phyloP scores from a whole-genome alignment of 352 stramenopile genomes.

The Phytophthora pistaciae region DNA sequence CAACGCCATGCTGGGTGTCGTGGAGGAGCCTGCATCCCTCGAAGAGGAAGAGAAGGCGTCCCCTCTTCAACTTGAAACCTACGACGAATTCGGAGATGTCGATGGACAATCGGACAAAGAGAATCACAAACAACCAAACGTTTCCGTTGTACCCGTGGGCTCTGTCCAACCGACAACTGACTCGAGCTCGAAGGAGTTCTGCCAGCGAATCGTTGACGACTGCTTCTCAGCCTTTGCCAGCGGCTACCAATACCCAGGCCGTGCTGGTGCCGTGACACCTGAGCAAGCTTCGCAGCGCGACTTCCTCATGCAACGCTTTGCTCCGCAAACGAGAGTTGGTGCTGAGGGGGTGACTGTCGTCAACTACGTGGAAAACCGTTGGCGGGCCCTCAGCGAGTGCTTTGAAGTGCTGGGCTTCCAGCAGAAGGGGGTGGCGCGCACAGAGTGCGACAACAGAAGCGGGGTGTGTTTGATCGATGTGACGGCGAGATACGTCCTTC shows the following conservation, averaged over 20 bases:
- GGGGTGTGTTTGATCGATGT: neutral
- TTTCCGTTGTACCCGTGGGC: neutral
- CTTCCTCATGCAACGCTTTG: slow-evolving; percentile 12
- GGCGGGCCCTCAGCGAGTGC: slow-evolving; percentile 1
- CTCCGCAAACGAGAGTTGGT: neutral
- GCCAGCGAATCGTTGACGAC: slow-evolving; percentile 14
- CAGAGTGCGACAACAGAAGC: neutral
- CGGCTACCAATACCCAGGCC: neutral
- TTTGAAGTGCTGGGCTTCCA: slow-evolving; percentile 19
- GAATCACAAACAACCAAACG: neutral
- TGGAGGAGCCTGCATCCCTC: neutral
- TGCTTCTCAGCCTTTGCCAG: slow-evolving; percentile 21
- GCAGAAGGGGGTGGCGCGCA: slow-evolving; percentile 4
- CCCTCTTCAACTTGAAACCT: neutral
- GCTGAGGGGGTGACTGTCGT: neutral
- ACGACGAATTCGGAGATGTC: neutral
- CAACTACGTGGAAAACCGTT: slow-evolving; percentile 3
- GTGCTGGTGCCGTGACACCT: neutral
- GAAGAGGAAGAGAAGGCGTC: slow-evolving; percentile 15
- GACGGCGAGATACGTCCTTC: slow-evolving; percentile 11
- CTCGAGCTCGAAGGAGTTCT: slow-evolving; percentile 9
- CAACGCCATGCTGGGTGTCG: slow-evolving; percentile 23
- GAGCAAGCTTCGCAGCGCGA: slow-evolving; percentile 3
- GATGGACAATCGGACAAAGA: slow-evolving; percentile 1
- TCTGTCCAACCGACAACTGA: neutral